A percentile compares a stretch with the other conserved stretches of the same genome.
Conservation (phyloP, 345 rosid genomes). For the Balakata baccata region DNA sequence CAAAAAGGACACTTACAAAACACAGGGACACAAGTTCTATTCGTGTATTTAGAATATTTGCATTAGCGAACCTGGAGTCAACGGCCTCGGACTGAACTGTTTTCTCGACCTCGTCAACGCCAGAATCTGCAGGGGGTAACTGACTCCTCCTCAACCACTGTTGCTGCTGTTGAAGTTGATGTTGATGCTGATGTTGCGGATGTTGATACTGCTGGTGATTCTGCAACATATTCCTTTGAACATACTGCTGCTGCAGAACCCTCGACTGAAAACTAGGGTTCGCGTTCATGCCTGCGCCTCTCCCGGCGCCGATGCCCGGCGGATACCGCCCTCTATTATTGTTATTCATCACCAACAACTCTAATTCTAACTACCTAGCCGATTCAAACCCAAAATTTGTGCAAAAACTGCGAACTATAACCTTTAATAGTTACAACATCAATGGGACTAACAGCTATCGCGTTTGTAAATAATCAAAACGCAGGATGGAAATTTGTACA, state of each 20-base stretch:
- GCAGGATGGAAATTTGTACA: not conserved
- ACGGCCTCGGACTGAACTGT: conserved; percentile 74
- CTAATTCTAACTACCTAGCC: conserved; percentile 33
- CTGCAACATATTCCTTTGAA: conserved; percentile 49
- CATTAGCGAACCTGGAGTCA: conserved; percentile 62
- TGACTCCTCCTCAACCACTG: conserved; percentile 70
- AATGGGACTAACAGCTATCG: conserved; percentile 3
- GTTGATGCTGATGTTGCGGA: conserved; percentile 35
- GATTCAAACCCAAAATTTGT: conserved; percentile 15
- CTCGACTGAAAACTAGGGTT: conserved; percentile 43
- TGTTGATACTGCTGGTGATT: conserved; percentile 48
- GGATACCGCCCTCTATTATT: conserved; percentile 55
- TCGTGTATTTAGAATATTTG: not conserved
- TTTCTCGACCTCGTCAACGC: conserved; percentile 67
- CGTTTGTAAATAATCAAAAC: not conserved
- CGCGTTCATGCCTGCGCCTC: conserved; percentile 53
- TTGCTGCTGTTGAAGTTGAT: conserved; percentile 26
- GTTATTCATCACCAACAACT: conserved; percentile 47
- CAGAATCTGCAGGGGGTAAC: conserved; percentile 35
- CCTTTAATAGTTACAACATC: conserved; percentile 9
- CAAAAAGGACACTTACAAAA: not conserved
- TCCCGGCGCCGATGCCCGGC: conserved; percentile 34
- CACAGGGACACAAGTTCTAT: not conserved
- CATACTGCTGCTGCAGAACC: conserved; percentile 51
- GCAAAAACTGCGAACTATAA: conserved; percentile 23